Evolutionary conservation across 805 yeast genomes (phyloP).

Genomic region (Ogataea thermomethanolica): DNA sequence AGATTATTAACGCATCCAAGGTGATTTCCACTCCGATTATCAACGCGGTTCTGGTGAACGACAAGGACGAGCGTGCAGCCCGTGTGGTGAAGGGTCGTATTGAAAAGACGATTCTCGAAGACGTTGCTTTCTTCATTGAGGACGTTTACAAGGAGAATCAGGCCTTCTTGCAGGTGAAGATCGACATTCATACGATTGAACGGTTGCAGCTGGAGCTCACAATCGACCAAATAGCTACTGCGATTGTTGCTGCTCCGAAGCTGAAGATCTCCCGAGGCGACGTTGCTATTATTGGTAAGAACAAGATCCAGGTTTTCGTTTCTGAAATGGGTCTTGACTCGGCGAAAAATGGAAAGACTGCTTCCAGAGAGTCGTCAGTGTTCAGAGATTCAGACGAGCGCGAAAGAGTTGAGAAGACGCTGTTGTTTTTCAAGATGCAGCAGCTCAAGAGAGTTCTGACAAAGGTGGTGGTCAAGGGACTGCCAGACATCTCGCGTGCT

Average conservation of each 20-base stretch:
- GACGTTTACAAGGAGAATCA: constrained; percentile 83
- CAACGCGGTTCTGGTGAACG: constrained; percentile 88
- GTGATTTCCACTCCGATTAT: constrained; percentile 94
- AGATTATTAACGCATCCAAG: constrained; percentile 95
- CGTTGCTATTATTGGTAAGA: constrained; percentile 62
- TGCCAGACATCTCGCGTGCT: constrained; percentile 88
- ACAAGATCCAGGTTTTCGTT: constrained; percentile 64
- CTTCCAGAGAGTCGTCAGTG: constrained; percentile 30
- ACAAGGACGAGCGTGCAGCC: constrained; percentile 94
- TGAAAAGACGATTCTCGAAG: constrained; percentile 85
- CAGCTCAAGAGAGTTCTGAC: constrained; percentile 83
- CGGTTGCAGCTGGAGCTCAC: constrained; percentile 85
- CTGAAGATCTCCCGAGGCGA: constrained; percentile 75
- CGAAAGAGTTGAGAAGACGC: constrained; percentile 38
- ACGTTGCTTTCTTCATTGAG: constrained; percentile 84
- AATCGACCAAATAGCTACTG: constrained; percentile 79
- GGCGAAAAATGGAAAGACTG: constrained; percentile 41
- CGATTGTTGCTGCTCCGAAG: constrained; percentile 82
- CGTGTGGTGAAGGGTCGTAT: constrained; percentile 97
- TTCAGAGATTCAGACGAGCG: constrained; percentile 36
- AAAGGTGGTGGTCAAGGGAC: constrained; percentile 86
- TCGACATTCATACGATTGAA: constrained; percentile 83
- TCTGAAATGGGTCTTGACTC: constrained; percentile 39
- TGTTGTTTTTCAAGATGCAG: constrained; percentile 85
- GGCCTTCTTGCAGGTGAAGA: constrained; percentile 75